These are phyloP conservation scores for slime mould (Dictyostelium discoideum) DNA, from an alignment of 78 protist genomes.

Conservation along the genomic window dicty_2.7 NC_007088.5:6775001-6775500, in stretches of 20 bases:
- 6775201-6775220: conserved; percentile 10
- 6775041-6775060: not conserved
- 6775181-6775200: not conserved
- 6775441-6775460: not conserved
- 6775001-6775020: conserved; percentile 46
- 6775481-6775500: conserved; percentile 13
- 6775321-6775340: not conserved
- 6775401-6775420: too few relatives aligned
- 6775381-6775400: too few relatives aligned
- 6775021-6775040: conserved; percentile 2
- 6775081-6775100: not conserved
- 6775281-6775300: not conserved
- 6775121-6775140: not conserved
- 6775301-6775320: not conserved
- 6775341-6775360: not conserved
- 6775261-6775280: not conserved
- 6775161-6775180: not conserved
- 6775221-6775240: not conserved
- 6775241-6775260: not conserved
- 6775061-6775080: not conserved
- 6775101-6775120: not conserved
- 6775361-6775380: not conserved
- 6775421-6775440: not conserved
- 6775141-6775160: not conserved
- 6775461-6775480: not conserved